phyloP scores from a whole-genome alignment of 129 eudicot genomes.

The Flaveria robusta region DNA sequence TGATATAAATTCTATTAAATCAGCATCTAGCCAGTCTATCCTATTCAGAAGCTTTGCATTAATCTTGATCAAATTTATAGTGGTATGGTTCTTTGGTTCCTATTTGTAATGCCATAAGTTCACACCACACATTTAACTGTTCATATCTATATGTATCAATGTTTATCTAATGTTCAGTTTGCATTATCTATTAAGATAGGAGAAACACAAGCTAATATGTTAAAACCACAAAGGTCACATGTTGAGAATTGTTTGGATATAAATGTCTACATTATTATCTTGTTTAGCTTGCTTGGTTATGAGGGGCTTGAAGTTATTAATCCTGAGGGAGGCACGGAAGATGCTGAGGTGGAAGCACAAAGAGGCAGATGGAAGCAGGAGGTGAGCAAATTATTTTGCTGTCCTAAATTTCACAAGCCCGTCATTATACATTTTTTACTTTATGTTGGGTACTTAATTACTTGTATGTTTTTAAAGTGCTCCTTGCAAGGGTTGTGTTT shows the following conservation, averaged over 20 bases:
- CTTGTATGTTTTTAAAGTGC: neutral
- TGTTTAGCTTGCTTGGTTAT: slow-evolving; percentile 62
- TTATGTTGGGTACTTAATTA: neutral
- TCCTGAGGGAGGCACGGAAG: slow-evolving; percentile 93
- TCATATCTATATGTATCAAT: slow-evolving; percentile 2
- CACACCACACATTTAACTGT: neutral
- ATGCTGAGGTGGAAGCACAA: slow-evolving; percentile 85
- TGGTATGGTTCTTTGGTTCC: neutral
- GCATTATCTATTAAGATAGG: neutral
- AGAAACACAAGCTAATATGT: neutral
- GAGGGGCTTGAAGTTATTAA: slow-evolving; percentile 89
- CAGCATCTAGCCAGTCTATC: neutral
- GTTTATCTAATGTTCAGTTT: slow-evolving; percentile 7
- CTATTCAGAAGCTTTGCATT: neutral
- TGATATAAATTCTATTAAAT: neutral
- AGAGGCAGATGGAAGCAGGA: slow-evolving; percentile 86
- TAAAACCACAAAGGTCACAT: neutral
- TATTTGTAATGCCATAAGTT: neutral
- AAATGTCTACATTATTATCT: slow-evolving; percentile 7
- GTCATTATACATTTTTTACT: neutral
- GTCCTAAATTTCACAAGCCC: neutral
- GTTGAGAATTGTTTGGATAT: slow-evolving; percentile 19
- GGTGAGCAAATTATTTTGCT: slow-evolving; percentile 41
- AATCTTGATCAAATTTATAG: slow-evolving; percentile 1
- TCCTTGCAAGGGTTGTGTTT: neutral